Base-by-base conservation (phyloP, 441 rosid genomes). In the Erodium trifolium region DNA sequence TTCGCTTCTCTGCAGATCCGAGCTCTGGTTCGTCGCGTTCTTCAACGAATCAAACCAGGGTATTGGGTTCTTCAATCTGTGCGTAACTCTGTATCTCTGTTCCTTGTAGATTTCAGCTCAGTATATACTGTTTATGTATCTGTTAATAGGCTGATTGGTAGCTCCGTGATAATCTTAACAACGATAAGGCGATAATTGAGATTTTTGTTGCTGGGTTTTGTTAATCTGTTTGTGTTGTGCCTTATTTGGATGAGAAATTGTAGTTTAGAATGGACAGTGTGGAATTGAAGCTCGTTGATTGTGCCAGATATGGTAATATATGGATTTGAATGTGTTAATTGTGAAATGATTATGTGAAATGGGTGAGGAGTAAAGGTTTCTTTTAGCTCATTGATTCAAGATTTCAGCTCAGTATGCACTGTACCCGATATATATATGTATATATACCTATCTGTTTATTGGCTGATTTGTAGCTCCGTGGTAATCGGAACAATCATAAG, bases 1-100 rank as follows among this genome's bases (percentile, higher is more conserved):
- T 55, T 55, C 63, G 63, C 0, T 55, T 55, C 63, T 17, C 63
- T 17, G 63, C 10, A 17, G 63, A 55, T 55, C 17, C 63, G 63
- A 55, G 63, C 63, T 55, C 63, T 41, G 45, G 11, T 41, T 41
- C 45, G 45, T 41, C 45, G 45, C 10, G 45, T 41, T 41, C 45
- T 41, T 41, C 45, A 41, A 2, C 45, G 10, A 55, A 55, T 55
- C 27, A 1, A 23, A 55, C 3, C 10, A 55, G 11, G 12, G 6
- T 55, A 6, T 17, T 18, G 10, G 63, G 5, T 17, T 55, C 63
- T 55, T 7, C 11, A 18, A 16, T 8, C 63, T 17, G 27, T 55
- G 5, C 63, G 63, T 55, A 55, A 17, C 27, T 55, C 63, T 55
- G 1, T 55, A 16, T 7, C 10, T 55, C 63, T 55, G 17, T 5